Base-by-base conservation (phyloP, 2,329 filamentous ascomycete species). In the Sporothrix luriei region DNA sequence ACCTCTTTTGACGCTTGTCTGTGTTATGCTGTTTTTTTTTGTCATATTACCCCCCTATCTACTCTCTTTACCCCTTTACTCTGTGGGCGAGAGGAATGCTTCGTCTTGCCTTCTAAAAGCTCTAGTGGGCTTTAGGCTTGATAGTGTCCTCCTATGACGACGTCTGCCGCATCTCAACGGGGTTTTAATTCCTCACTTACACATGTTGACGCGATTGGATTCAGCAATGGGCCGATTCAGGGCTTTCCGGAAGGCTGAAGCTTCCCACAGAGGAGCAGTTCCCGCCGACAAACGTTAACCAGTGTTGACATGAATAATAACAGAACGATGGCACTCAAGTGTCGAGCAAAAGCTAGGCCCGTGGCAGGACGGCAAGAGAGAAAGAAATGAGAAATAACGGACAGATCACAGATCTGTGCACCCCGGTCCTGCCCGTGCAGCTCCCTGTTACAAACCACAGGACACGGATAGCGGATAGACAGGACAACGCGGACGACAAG, bases 161-260 rank as follows among this genome's bases (percentile, higher is more conserved):
- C 59, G 40, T 4, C 10, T n/a, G 9, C 24, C 5, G n/a, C 21
- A 11, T 26, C n/a, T 57, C 24, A 16, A 48, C 46, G 46, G 46
- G n/a, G 24, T 9, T 33, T 14, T 57, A 24, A 40, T 19, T 13
- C 24, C 48, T 38, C n/a, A 66, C 62, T 66, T 66, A 66, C 62
- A 66, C 62, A 66, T 66, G 11, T 66, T 40, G 29, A 66, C 62
- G 62, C 62, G 62, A 66, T 52, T 66, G 48, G 62, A 66, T 52
- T 66, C 46, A 33, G 10, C 61, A 49, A 24, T 54, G 29, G 48
- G 62, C 46, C 43, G 14, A 65, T 49, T 3, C 29, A 52, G 11
- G 11, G 29, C 19, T 49, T 19, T 19, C 16, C 29, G 19, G 26
- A 38, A 43, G 6, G 19, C 43, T 38, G 21, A 11, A 29, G 24